Base-by-base conservation (phyloP, 306 rosid genomes). In the Cyamopsis tetragonoloba region DNA sequence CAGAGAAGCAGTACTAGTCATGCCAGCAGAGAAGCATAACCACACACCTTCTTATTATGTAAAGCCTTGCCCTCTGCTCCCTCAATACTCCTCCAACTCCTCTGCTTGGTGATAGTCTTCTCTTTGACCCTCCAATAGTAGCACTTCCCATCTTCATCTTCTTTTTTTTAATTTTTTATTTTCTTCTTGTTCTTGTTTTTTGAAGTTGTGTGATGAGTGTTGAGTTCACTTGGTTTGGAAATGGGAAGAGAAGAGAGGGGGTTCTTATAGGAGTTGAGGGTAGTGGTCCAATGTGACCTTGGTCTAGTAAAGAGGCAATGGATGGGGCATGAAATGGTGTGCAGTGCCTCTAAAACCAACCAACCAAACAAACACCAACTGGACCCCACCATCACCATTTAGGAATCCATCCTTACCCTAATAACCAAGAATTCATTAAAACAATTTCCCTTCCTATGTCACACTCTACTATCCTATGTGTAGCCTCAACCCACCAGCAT, bases 1-100 rank as follows among this genome's bases (percentile, higher is more conserved):
- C 22, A 57, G n/a, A n/a, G n/a, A n/a, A 51, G 56, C 28, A 42
- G 18, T 5, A 11, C 75, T 81, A 81, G 46, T 92, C 98, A 89
- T 92, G 96, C 98, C 98, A 92, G 41, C 98, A 92, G 37, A 92
- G 96, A 27, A 92, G 98, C 98, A 92, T 89, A 79, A 92, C 93
- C 47, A 92, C 98, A 77, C 98, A 92, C 68, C 98, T 84, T 78
- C 96, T 89, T 23, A 92, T 92, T 4, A 92, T 92, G 73, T 92
- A 92, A 24, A 92, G 84, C 86, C 69, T 85, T 18, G 96, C 96
- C 60, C 95, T 86, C 60, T 86, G 98, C 79, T 92, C 92, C 39
- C 89, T 87, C 0, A 92, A 77, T 48, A 70, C 96, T 34, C 96
- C 96, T 59, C 96, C 96, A 61, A 89, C 35, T 32, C 98, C 96